phyloP scores from a whole-genome alignment of 108 stramenopile genomes.

The Skeletonema menzelii region DNA sequence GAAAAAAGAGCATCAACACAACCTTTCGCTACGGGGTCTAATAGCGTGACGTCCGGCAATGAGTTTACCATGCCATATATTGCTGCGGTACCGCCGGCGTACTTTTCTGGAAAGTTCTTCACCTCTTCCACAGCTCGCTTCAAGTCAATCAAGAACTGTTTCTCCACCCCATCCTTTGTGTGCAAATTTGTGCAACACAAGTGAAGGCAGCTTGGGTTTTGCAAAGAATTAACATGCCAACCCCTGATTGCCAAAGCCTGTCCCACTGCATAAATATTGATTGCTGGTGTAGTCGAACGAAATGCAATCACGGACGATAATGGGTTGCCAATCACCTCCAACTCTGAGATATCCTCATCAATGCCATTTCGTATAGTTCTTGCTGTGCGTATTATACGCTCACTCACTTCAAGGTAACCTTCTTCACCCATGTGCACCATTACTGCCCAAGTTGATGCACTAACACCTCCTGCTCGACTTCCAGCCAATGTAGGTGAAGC shows the following conservation, averaged over 20 bases:
- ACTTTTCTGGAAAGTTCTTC: slow-evolving; percentile 18
- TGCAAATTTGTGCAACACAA: slow-evolving; percentile 68
- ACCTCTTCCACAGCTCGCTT: slow-evolving; percentile 51
- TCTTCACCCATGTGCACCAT: slow-evolving; percentile 76
- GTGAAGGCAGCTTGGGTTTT: slow-evolving; percentile 78
- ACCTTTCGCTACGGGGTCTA: slow-evolving; percentile 9
- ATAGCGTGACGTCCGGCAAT: slow-evolving; percentile 7
- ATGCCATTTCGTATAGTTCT: slow-evolving; percentile 57
- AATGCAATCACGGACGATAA: slow-evolving; percentile 80
- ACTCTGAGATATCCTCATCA: slow-evolving; percentile 40
- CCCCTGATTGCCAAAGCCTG: slow-evolving; percentile 66
- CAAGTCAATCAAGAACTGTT: slow-evolving; percentile 70
- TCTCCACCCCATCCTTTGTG: slow-evolving; percentile 14
- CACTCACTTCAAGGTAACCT: slow-evolving; percentile 58
- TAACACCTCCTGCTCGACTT: slow-evolving; percentile 71
- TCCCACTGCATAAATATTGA: slow-evolving; percentile 64
- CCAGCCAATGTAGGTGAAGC: slow-evolving; percentile 87
- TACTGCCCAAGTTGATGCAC: slow-evolving; percentile 85
- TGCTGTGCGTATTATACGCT: slow-evolving; percentile 64
- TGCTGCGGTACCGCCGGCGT: slow-evolving; percentile 61
- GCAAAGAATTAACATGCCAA: slow-evolving; percentile 83
- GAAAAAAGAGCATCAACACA: slow-evolving; percentile 18
- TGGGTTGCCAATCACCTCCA: slow-evolving; percentile 57
- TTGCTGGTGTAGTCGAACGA: slow-evolving; percentile 20
- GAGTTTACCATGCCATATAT: slow-evolving; percentile 61